Base-by-base conservation (phyloP, 345 rosid species). In the Salix brachista region DNA sequence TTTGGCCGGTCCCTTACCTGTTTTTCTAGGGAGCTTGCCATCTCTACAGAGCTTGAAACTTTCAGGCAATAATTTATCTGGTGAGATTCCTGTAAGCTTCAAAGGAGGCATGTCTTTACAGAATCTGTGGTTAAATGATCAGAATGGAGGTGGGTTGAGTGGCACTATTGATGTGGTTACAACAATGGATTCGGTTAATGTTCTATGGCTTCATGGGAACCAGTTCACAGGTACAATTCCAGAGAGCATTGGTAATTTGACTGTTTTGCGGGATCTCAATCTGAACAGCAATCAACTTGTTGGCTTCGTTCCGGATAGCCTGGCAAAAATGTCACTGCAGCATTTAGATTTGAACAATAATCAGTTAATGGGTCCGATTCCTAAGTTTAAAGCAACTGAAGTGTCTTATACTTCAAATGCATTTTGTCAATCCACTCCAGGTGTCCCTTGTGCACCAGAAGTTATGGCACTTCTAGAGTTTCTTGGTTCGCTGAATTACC, bases 141-240 rank as follows among this genome's bases (percentile, higher is more conserved):
- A 90, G 78, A n/a, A 69, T 8, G 85, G 84, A 2, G 85, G 81
- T 8, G 88, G 89, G 36, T 78, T 92, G 76, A 86, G 75, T 23
- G 93, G 97, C 69, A 77, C 89, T 6, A 85, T 92, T 72, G 90
- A 90, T 77, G 83, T 86, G 58, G 85, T 89, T 69, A 79, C 89
- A 32, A 87, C 88, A 26, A 90, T 92, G 85, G 79, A 23, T 30
- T 87, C 86, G 5, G 85, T 87, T 42, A 81, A 70, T 39, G 78
- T 77, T 69, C 85, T 92, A n/a, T 92, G 97, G 97, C 91, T 92
- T 64, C 97, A 92, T 48, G 94, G 97, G 74, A 92, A 92, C 64
- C 82, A 80, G 74, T 92, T 92, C 85, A 82, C 91, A 11, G 97
- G 97, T 14, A 56, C 80, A 58, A 90, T 92, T 72, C 97, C 94